Base-by-base conservation (phyloP, 176 grass and related monocot species). In the Guadua angustifolia region DNA sequence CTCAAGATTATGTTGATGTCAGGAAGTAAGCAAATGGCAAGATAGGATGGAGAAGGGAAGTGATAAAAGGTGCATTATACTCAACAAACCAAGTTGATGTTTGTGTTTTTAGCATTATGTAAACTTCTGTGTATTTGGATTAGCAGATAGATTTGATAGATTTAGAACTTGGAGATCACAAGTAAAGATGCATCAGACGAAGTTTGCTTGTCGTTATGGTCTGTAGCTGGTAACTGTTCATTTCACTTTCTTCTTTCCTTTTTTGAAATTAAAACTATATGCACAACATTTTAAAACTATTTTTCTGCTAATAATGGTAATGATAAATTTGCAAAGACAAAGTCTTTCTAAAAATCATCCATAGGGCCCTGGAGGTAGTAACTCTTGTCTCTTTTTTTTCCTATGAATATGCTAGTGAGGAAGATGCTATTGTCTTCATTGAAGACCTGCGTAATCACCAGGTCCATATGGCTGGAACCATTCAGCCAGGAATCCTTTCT, bases 391-490 rank as follows among this genome's bases (percentile, higher is more conserved):
- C 55, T 52, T 78, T 24, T 44, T 44, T 76, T 55, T 17, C 16
- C 50, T 58, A 58, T 22, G 55, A 58, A 32, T 57, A 83, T 59
- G 3, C 50, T 67, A 67, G 56, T 51, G 17, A 72, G 14, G 60
- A 44, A 26, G 47, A 69, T 63, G 58, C 83, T 73, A 79, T 67
- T 39, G 0, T 71, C 77, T 56, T 52, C 24, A 87, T 60, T 7
- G 19, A 89, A 89, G 69, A 33, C 68, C 72, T 46, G 83, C 86
- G 59, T 99, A 99, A 82, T 99, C 93, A 16, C 66, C 80, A 44
- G 93, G 93, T 62, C 80, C 87, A 75, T 94, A 92, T 58, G 91
- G 87, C 51, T 87, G 87, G 77, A 95, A 92, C 96, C 89, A 95
- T 75, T 95, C 93, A 32, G 88, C 89, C 13, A 94, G 21, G 18